Conservation (phyloP, 2,329 filamentous ascomycete species). For the Neocucurbitaria cava region DNA sequence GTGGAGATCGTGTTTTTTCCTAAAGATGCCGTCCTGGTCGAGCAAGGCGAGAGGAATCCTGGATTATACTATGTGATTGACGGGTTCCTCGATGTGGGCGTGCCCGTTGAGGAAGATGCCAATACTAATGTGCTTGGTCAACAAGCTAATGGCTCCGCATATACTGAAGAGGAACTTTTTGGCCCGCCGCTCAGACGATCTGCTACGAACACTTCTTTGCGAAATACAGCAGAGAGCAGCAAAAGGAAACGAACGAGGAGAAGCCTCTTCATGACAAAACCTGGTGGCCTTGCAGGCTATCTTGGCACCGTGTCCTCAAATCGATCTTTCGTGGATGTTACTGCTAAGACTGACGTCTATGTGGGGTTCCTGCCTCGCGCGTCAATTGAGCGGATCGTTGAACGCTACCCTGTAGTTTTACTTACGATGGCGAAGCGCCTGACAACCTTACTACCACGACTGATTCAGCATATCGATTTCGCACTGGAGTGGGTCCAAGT, state of each 20-base stretch:
- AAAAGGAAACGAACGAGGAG: slow-evolving; percentile 64
- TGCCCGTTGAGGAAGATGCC: slow-evolving; percentile 72
- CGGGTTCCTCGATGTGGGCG: slow-evolving; percentile 92
- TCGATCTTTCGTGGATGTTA: slow-evolving; percentile 93
- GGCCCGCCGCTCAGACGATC: slow-evolving; percentile 35
- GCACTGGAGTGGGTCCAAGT: slow-evolving; percentile 98
- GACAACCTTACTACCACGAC: slow-evolving; percentile 83
- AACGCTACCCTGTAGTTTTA: slow-evolving; percentile 88
- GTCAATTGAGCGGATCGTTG: slow-evolving; percentile 88
- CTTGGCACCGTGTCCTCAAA: slow-evolving; percentile 94
- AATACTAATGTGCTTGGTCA: slow-evolving; percentile 55
- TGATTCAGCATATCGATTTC: slow-evolving; percentile 97
- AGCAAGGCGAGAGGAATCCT: slow-evolving; percentile 96
- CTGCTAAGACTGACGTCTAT: slow-evolving; percentile 97
- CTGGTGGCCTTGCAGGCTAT: slow-evolving; percentile 92
- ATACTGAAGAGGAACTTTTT: slow-evolving; percentile 48
- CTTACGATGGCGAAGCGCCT: slow-evolving; percentile 95
- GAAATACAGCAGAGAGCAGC: slow-evolving; percentile 37
- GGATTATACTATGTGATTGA: slow-evolving; percentile 98
- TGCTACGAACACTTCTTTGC: slow-evolving; percentile 29
- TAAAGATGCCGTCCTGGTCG: slow-evolving; percentile 90
- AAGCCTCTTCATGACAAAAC: slow-evolving; percentile 90
- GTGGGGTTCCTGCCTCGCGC: slow-evolving; percentile 90
- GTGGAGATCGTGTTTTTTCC: slow-evolving; percentile 98
- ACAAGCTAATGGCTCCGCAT: slow-evolving; percentile 40